Evolutionary conservation across 495 filamentous ascomycete species (phyloP), one percentile per base, ranked within the genome.

Genomic region (Talaromyces proteolyticus): DNA sequence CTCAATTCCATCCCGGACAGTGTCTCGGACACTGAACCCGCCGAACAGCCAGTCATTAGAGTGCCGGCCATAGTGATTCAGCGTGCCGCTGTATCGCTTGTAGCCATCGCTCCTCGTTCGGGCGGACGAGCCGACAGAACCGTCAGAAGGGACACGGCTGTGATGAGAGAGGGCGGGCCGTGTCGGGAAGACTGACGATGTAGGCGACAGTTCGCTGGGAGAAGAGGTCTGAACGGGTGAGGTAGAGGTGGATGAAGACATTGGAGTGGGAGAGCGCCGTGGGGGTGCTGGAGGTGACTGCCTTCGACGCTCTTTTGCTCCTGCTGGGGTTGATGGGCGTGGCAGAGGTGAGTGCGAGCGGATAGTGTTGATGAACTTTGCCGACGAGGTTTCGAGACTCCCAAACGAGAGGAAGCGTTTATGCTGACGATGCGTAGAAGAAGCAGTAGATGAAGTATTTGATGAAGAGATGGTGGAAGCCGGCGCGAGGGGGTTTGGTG

Each of bases 11-110:
- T 73, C 65, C 37, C 74, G 65, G 24, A 75, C 64, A 0, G 72
- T 72, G 8, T 72, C 70, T 1, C 70, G 65, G 16, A 75, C 57
- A 56, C 72, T 75, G 58, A 75, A 73, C 6, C 72, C 72, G 4
- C 68, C 68, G 34, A 75, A 75, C 1, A 75, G 61, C 72, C 72
- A 75, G 49, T 75, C 71, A 45, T 75, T 75, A 1, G 70, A 70
- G 57, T 75, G 70, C 4, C 72, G 65, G n/a, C 72, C 72, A 38
- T 55, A 74, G 46, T 75, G 69, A 36, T 68, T 68, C 37, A 74
- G 55, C 1, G 70, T 74, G 12, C 64, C 64, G 42, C 56, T 66
- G 51, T 68, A 72, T 50, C 68, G 66, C 20, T 66, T 67, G 51
- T 72, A 65, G 49, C 68, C 64, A 17, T 65, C 62, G 50, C 59